Conservation (phyloP, 176 grass and related monocot species). For the Eleusine coracana region DNA sequence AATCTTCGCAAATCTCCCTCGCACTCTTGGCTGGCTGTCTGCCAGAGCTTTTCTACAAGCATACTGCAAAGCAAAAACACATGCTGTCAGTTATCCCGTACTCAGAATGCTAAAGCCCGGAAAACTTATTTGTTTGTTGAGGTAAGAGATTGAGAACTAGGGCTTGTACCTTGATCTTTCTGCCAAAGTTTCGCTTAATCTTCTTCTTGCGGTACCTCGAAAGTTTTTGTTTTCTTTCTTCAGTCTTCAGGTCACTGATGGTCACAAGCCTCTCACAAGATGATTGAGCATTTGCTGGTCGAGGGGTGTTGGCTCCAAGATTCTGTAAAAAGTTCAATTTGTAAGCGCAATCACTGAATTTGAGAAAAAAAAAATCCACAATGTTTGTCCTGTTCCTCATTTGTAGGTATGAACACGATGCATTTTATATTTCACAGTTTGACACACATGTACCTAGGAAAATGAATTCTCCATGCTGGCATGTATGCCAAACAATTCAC, state of each 20-base stretch:
- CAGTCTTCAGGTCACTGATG: conserved; percentile 73
- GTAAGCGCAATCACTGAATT: conserved; percentile 3
- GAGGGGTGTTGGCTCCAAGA: conserved; percentile 65
- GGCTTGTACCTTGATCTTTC: conserved; percentile 91
- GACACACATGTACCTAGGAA: neutral
- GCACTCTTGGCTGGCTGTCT: conserved; percentile 96
- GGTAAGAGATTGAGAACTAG: neutral
- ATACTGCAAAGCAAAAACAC: conserved; percentile 58
- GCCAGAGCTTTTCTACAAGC: conserved; percentile 97
- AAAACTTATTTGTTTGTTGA: neutral
- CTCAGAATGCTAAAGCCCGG: neutral
- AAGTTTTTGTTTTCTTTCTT: conserved; percentile 96
- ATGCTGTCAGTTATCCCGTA: neutral
- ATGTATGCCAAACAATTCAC: neutral
- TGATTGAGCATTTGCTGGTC: conserved; percentile 40
- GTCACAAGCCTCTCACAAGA: conserved; percentile 79
- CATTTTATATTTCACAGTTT: neutral
- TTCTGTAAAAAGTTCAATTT: conserved; percentile 54
- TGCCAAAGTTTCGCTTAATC: conserved; percentile 88
- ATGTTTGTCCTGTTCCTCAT: neutral
- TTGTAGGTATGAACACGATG: neutral
- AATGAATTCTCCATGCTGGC: neutral
- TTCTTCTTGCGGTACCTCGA: conserved; percentile 98
- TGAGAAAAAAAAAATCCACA: neutral
- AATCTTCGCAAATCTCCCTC: conserved; percentile 96